phyloP scores from a whole-genome alignment of 768 basidiomycete genomes.

The Pleurotus tuoliensis region DNA sequence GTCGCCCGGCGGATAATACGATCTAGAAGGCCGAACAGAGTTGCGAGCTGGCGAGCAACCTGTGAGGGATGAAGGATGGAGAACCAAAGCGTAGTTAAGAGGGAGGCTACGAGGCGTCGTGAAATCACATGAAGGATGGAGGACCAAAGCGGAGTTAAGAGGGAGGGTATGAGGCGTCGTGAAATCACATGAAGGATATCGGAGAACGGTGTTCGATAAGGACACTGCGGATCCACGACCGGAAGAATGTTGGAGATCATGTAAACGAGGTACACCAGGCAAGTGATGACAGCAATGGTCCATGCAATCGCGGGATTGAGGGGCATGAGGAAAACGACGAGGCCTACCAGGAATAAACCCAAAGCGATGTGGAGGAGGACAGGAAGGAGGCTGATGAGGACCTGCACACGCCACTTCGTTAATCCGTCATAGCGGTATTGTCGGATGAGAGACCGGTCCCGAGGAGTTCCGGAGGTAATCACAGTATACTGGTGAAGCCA shows the following conservation, averaged over 20 bases:
- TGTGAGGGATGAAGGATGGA: too few species aligned
- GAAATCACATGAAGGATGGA: too few species aligned
- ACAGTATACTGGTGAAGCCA: conserved; percentile 36
- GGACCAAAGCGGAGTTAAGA: too few species aligned
- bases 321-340: conserved; percentile 39
- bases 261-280: background rate
- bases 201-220: background rate
- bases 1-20: too few species aligned
- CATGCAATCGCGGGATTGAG: conserved; percentile 28
- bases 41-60: too few species aligned
- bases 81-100: too few species aligned
- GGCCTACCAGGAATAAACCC: conserved; percentile 46
- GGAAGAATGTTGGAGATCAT: background rate
- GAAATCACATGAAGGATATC: too few species aligned
- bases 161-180: too few species aligned
- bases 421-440: conserved; percentile 34
- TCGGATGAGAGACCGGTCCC: conserved; percentile 32
- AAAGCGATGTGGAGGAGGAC: conserved; percentile 45
- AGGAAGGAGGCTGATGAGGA: conserved; percentile 38
- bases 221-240: background rate
- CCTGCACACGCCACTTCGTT: conserved; percentile 31
- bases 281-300: background rate
- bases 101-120: too few species aligned
- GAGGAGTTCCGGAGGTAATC: conserved; percentile 31
- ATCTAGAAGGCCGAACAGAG: too few species aligned